phyloP scores from a whole-genome alignment of 129 eudicot genomes.

The Helianthus annuus region HanXRQr2.0-SUNRISE NC_035443.2:1385033-1385532 shows the following conservation, averaged over 20 bases:
- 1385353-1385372: too few relatives aligned
- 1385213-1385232: too few relatives aligned
- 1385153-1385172: too few relatives aligned
- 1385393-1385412: constrained; percentile 21
- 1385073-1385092: too few relatives aligned
- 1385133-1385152: too few relatives aligned
- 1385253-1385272: neutral
- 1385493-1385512: neutral
- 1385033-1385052: too few relatives aligned
- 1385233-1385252: too few relatives aligned
- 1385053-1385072: too few relatives aligned
- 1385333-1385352: neutral
- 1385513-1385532: neutral
- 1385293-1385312: neutral
- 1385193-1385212: too few relatives aligned
- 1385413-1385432: constrained; percentile 1
- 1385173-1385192: too few relatives aligned
- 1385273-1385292: neutral
- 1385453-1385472: constrained; percentile 9
- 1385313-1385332: neutral
- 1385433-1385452: constrained; percentile 7
- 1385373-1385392: neutral
- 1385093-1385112: too few relatives aligned
- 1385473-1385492: constrained; percentile 10
- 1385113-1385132: too few relatives aligned